phyloP scores from a whole-genome alignment of 2,329 filamentous ascomycete species.

The Mycosphaerella arachidis region DNA sequence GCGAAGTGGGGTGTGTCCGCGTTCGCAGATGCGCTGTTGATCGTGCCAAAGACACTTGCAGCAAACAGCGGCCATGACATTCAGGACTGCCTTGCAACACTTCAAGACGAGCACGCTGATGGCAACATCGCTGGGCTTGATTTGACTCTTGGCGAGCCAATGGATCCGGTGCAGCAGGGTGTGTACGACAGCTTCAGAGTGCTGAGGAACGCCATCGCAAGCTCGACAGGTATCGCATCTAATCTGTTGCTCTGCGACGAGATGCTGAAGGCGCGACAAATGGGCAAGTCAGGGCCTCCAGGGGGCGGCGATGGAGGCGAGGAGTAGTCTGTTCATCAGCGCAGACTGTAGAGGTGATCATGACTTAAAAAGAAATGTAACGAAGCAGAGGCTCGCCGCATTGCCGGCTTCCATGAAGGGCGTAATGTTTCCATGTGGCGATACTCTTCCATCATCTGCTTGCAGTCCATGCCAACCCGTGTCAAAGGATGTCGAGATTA shows the following conservation, averaged over 20 bases:
- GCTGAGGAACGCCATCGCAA: slow-evolving; percentile 86
- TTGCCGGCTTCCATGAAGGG: no score
- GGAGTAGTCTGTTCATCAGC: slow-evolving; percentile 5
- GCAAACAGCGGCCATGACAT: slow-evolving; percentile 96
- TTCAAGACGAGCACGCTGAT: slow-evolving; percentile 81
- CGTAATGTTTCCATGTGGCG: no score
- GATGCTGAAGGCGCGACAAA: slow-evolving; percentile 94
- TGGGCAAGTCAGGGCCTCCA: slow-evolving; percentile 51
- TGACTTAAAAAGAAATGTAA: neutral
- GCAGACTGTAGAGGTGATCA: neutral
- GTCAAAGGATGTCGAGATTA: no score
- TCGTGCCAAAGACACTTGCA: slow-evolving; percentile 96
- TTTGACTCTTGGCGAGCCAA: slow-evolving; percentile 79
- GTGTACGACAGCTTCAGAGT: slow-evolving; percentile 97
- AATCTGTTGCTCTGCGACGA: slow-evolving; percentile 96
- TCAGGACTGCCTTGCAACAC: slow-evolving; percentile 80
- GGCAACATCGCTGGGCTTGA: slow-evolving; percentile 85
- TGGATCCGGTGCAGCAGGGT: slow-evolving; percentile 89
- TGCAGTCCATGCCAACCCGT: no score
- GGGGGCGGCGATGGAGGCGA: slow-evolving; percentile 26
- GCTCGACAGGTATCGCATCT: slow-evolving; percentile 88
- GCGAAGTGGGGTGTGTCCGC: slow-evolving; percentile 92
- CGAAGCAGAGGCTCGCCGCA: neutral
- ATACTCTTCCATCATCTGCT: no score
- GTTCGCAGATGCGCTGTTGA: slow-evolving; percentile 87